Base-by-base conservation (phyloP, 441 rosid species). In the Iberis amara region DNA sequence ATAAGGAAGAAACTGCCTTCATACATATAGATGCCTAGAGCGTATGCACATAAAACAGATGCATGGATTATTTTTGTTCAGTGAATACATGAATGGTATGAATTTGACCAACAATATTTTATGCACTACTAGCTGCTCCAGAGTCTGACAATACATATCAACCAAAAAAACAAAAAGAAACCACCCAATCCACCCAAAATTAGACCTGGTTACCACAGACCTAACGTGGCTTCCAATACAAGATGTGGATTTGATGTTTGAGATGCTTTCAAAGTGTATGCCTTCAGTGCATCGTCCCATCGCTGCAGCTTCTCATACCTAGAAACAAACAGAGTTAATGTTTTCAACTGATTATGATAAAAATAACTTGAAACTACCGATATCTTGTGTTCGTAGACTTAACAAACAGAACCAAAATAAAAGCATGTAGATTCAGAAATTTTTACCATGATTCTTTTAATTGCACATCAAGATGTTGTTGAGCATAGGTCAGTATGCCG, bases 291-390 rank as follows among this genome's bases (percentile, higher is more conserved):
- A 73, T 90, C 99, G 68, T 94, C 96, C 99, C 99, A 94, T 38
- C 99, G 80, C 77, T 94, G 99, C 79, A 94, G 76, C 72, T 94
- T 94, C 78, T 94, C 99, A 75, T 94, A 94, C 99, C 99, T 94
- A 66, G 47, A 66, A 56, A 59, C 39, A 62, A 39, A 47, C 51
- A 23, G 40, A 44, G 66, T 59, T 39, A 57, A 18, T 35, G 46
- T 43, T 47, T 43, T 11, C 24, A 43, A 39, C 43, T 57, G 41
- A 47, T 54, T 49, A 46, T 11, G 39, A 47, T 68, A 31, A 45
- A 59, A 59, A 8, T 26, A 51, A 53, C 42, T 53, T 43, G 52
- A 12, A 30, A 33, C 48, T 36, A 47, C 49, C 40, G 43, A 11
- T 14, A 46, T 41, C 55, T 44, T 51, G 23, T 32, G 14, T 39